Evolutionary conservation across 2,329 filamentous ascomycete species (phyloP), one percentile per base, ranked within the genome.

Genomic region (Ophiostoma tasmaniense): DNA sequence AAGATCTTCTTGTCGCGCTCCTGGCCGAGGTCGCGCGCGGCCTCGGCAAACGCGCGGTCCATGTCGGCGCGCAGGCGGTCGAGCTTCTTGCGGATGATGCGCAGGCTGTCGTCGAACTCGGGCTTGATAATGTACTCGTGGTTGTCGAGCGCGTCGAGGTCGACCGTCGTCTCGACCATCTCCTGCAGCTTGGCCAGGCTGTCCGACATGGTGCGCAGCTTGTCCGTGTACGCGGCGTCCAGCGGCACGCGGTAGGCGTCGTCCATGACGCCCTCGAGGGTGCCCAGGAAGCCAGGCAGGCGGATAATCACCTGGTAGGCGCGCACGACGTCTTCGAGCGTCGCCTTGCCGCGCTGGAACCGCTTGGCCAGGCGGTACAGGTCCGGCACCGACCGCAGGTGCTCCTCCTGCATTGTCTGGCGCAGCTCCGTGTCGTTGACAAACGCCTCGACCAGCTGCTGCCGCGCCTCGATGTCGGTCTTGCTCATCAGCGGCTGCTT

Each of bases 81-180:
- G 1, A 99, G 87, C 76, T 94, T 95, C 80, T 91, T 93, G 67
- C 92, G 88, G 73, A 99, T 96, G n/a, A 91, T 87, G 22, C 90
- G 88, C 50, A 99, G 82, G 68, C 89, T 86, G 70, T 97, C 93
- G 75, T 99, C 95, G 73, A 97, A 99, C 76, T 99, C 95, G 0
- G 96, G 91, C 79, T 98, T 99, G 84, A 99, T 99, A 75, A 97
- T 94, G 80, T 96, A 99, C 77, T 99, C 95, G 76, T 99, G 95
- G 73, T 95, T 93, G 75, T 99, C 94, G 13, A 99, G 86, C 2
- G 95, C 95, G 70, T 97, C 92, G 0, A 99, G 86, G 75, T 99
- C 95, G 17, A 99, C 93, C 0, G 96, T 99, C 1, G 95, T 97
- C 81, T 99, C 95, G 0, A 99, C 95, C 92, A 99, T 97, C 77